Percentiles rank a stretch among this genome's conserved stretches.
Evolutionary conservation across 164 flowering plant species (phyloP).

Genomic region (Echeveria elegans): DNA sequence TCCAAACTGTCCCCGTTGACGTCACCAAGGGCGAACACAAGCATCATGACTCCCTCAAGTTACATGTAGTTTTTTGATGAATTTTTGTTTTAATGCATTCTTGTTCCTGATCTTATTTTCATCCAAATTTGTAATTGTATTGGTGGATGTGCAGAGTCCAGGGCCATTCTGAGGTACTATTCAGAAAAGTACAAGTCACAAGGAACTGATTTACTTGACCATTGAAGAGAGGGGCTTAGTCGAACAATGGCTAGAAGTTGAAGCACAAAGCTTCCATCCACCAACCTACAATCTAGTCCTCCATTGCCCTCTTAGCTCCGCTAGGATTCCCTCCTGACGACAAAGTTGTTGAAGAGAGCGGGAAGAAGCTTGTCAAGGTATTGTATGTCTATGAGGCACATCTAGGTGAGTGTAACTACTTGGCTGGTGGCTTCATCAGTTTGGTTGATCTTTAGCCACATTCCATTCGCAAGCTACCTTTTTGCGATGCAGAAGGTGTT

Average conservation of each 20-base stretch:
- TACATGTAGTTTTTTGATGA: background rate
- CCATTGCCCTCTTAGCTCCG: background rate
- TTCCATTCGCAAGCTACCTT: constrained; percentile 38
- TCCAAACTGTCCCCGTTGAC: background rate
- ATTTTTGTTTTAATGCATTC: too few species aligned
- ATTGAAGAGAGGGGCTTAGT: constrained; percentile 6
- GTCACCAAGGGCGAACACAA: background rate
- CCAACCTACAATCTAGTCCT: constrained; percentile 5
- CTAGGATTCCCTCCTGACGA: constrained; percentile 9
- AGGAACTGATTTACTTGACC: constrained; percentile 16
- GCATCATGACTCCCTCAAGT: background rate
- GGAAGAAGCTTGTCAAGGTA: constrained; percentile 7
- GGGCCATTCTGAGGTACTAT: constrained; percentile 40
- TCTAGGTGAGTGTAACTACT: constrained; percentile 39
- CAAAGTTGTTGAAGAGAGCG: constrained; percentile 8
- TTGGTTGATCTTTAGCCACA: constrained; percentile 49
- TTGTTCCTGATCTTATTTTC: background rate
- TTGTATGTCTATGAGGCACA: constrained; percentile 18
- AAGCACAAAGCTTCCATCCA: constrained; percentile 9
- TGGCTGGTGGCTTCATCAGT: constrained; percentile 56
- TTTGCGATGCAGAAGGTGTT: constrained; percentile 27
- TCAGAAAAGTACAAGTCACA: constrained; percentile 36
- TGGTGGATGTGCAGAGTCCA: constrained; percentile 22
- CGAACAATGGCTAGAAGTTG: constrained; percentile 11
- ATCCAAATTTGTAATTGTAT: too few species aligned